These are phyloP conservation scores for Sporothrix brunneoviolacea DNA, from an alignment of 2,329 filamentous ascomycete species.

Conservation along the genomic window DNA sequence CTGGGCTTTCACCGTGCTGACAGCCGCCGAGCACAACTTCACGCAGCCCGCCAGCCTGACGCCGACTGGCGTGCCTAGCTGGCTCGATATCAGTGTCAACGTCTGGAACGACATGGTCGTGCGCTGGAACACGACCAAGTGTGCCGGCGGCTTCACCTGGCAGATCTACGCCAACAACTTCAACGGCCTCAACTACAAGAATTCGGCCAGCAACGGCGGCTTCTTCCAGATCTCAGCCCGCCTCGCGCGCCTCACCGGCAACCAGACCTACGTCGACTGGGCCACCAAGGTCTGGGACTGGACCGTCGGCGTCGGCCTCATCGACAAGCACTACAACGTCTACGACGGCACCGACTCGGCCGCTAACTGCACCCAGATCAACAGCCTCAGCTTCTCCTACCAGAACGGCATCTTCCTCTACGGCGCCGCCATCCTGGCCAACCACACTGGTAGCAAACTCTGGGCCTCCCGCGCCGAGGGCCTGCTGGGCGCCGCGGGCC, in stretches of 20 bases:
- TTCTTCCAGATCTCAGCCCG: slow-evolving; percentile 76
- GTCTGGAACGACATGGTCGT: slow-evolving; percentile 64
- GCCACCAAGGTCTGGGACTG: slow-evolving; percentile 62
- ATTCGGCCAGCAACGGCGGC: slow-evolving; percentile 72
- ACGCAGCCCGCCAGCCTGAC: slow-evolving; percentile 50
- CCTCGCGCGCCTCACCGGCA: slow-evolving; percentile 62
- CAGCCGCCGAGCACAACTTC: slow-evolving; percentile 62
- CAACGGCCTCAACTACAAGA: slow-evolving; percentile 76
- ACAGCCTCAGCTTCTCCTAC: slow-evolving; percentile 57
- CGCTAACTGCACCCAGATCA: slow-evolving; percentile 47
- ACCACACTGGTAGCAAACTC: slow-evolving; percentile 45
- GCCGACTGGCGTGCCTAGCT: slow-evolving; percentile 60
- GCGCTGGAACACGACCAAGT: slow-evolving; percentile 63
- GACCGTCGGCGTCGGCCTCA: slow-evolving; percentile 49
- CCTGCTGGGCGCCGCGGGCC: slow-evolving; percentile 43
- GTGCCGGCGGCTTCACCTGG: slow-evolving; percentile 69
- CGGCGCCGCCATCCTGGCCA: slow-evolving; percentile 57
- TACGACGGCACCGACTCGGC: slow-evolving; percentile 54
- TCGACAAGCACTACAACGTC: slow-evolving; percentile 49
- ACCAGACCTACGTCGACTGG: slow-evolving; percentile 61
- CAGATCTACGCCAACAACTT: slow-evolving; percentile 71
- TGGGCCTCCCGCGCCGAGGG: slow-evolving; percentile 49
- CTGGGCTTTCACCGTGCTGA: slow-evolving; percentile 62
- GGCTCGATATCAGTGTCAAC: slow-evolving; percentile 61
- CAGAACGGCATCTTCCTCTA: slow-evolving; percentile 60